These are phyloP conservation scores for Quercus rubra DNA, from an alignment of 306 rosid species.

Conservation along the genomic window DNA sequence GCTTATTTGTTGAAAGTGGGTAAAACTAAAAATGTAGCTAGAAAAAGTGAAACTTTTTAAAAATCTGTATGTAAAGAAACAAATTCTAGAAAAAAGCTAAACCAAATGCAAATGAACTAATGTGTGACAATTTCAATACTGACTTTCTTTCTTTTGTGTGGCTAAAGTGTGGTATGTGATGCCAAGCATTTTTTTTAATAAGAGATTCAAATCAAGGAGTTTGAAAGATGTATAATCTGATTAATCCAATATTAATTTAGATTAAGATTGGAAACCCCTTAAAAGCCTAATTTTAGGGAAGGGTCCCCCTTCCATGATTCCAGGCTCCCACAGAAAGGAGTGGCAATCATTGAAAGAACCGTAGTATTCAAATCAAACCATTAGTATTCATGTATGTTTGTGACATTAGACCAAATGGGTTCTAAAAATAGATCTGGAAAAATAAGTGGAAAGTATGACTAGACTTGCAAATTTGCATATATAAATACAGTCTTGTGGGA, in stretches of 20 bases:
- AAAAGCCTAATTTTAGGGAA: constrained; percentile 44
- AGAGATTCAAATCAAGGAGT: constrained; percentile 25
- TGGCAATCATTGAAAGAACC: constrained; percentile 64
- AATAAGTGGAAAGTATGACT: constrained; percentile 27
- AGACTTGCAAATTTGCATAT: constrained; percentile 10
- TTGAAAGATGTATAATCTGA: constrained; percentile 49
- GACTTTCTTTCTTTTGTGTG: background rate
- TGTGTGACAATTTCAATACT: background rate
- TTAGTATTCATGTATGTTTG: background rate
- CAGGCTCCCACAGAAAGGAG: constrained; percentile 34
- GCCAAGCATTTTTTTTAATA: constrained; percentile 22
- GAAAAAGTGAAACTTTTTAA: too few species aligned
- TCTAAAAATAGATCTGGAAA: background rate
- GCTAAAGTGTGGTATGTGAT: background rate
- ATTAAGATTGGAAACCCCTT: constrained; percentile 33
- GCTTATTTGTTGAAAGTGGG: too few species aligned
- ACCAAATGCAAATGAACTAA: background rate
- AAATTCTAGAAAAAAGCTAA: too few species aligned
- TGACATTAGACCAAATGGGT: constrained; percentile 14
- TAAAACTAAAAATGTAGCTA: too few species aligned
- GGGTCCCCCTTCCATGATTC: constrained; percentile 47
- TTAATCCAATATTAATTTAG: constrained; percentile 26
- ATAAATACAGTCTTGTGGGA: background rate
- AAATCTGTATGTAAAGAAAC: too few species aligned
- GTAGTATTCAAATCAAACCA: constrained; percentile 32